Evolutionary conservation across 2,329 filamentous ascomycete genomes (phyloP).

Genomic region (Penicillium glabrum): DNA sequence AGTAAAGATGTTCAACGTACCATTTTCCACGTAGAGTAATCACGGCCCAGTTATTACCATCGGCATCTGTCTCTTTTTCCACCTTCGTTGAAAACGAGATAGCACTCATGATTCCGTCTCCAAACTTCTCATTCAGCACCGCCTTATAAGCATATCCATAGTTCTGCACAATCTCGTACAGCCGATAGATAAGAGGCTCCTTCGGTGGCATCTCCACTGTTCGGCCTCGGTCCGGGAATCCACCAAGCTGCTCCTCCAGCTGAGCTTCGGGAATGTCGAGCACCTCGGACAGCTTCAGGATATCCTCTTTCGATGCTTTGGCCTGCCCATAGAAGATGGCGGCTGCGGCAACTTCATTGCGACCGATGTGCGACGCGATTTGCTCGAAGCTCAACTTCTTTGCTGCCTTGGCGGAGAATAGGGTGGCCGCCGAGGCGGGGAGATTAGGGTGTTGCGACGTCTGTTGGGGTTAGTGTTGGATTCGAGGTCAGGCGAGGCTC

Average conservation of each 20-base stretch:
- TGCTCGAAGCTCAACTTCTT: constrained; percentile 76
- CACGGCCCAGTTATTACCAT: constrained; percentile 78
- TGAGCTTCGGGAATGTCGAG: constrained; percentile 59
- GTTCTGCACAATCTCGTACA: constrained; percentile 95
- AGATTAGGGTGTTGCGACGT: constrained; percentile 55
- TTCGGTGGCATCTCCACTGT: constrained; percentile 79
- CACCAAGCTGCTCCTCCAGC: constrained; percentile 64
- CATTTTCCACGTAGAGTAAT: constrained; percentile 84
- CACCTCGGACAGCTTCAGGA: constrained; percentile 63
- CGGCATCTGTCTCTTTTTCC: constrained; percentile 87
- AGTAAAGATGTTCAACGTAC: constrained; percentile 48
- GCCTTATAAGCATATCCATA: constrained; percentile 97
- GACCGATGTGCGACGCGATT: constrained; percentile 71
- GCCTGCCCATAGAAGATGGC: constrained; percentile 91
- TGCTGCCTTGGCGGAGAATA: constrained; percentile 77
- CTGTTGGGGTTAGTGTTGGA: constrained; percentile 18
- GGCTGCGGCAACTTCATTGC: constrained; percentile 80
- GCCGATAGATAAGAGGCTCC: constrained; percentile 82
- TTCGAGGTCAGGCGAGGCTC: not conserved
- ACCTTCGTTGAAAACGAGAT: constrained; percentile 89
- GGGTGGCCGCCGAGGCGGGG: constrained; percentile 66
- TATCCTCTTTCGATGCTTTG: constrained; percentile 69
- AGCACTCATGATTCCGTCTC: constrained; percentile 94
- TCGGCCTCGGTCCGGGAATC: constrained; percentile 77
- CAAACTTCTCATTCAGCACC: constrained; percentile 91